These are phyloP conservation scores for Dentipellis sp. DNA, from an alignment of 768 basidiomycete genomes.

Conservation along the genomic window DNA sequence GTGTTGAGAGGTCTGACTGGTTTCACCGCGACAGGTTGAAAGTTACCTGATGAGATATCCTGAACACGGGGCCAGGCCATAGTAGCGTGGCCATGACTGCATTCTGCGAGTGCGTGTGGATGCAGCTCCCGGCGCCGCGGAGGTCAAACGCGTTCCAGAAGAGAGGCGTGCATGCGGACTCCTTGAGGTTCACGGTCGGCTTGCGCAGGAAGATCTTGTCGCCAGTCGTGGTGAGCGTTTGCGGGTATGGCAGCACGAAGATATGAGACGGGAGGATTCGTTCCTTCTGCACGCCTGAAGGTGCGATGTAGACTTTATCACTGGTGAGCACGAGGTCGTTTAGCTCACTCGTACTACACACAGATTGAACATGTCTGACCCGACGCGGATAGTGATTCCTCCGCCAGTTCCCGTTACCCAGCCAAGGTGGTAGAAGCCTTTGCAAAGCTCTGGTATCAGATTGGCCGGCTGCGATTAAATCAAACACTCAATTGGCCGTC, in stretches of 20 bases:
- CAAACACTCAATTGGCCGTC: background rate
- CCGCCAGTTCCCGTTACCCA: constrained; percentile 92
- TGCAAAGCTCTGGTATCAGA: constrained; percentile 79
- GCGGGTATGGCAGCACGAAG: constrained; percentile 78
- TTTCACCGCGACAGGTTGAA: too few relatives aligned
- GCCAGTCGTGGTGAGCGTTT: constrained; percentile 49
- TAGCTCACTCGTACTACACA: background rate
- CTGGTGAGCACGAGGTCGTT: constrained; percentile 23
- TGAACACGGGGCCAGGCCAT: constrained; percentile 61
- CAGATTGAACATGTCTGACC: constrained; percentile 29
- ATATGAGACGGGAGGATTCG: constrained; percentile 77
- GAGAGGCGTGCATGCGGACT: constrained; percentile 82
- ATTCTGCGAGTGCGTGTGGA: constrained; percentile 87
- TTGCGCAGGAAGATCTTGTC: constrained; percentile 74
- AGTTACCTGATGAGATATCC: constrained; percentile 73
- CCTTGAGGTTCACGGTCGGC: constrained; percentile 62
- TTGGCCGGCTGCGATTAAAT: constrained; percentile 64
- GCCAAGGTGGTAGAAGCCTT: constrained; percentile 76
- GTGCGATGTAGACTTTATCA: constrained; percentile 77
- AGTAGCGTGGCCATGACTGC: constrained; percentile 84
- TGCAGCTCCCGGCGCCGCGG: constrained; percentile 73
- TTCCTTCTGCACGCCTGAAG: constrained; percentile 88
- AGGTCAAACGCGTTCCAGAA: constrained; percentile 90
- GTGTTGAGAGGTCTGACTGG: background rate
- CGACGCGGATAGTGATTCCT: constrained; percentile 66